These are phyloP conservation scores for Hericium coralloides DNA, from an alignment of 768 basidiomycete genomes.

Conservation along the genomic window DNA sequence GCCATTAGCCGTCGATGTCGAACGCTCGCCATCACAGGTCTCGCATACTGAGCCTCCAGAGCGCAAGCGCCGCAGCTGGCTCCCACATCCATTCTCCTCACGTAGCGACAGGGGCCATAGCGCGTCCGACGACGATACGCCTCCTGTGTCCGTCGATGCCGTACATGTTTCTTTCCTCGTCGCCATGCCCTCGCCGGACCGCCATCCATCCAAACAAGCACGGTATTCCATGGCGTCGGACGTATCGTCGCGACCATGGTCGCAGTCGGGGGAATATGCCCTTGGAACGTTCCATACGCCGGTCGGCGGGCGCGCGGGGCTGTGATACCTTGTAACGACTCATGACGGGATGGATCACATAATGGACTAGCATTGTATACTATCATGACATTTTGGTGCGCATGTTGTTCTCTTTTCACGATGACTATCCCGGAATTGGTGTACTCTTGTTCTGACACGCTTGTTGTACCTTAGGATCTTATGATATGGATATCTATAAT, in stretches of 20 bases:
- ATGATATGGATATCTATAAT: too few relatives aligned
- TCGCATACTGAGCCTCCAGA: not conserved
- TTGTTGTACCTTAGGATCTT: not conserved
- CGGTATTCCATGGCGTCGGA: not conserved
- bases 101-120: not conserved
- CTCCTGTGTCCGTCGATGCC: not conserved
- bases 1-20: not conserved
- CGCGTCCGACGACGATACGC: not conserved
- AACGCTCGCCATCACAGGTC: not conserved
- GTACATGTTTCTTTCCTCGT: constrained; percentile 5
- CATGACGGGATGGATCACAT: not conserved
- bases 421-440: not conserved
- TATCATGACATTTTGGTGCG: not conserved
- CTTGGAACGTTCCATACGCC: constrained; percentile 9
- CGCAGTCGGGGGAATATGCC: constrained; percentile 6
- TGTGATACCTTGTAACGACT: not conserved
- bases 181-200: constrained; percentile 6
- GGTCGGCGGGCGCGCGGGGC: not conserved
- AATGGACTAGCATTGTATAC: not conserved
- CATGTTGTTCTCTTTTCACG: not conserved
- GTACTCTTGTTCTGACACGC: not conserved
- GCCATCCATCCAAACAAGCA: not conserved
- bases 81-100: not conserved
- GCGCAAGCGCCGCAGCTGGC: not conserved
- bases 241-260: not conserved